phyloP scores from a whole-genome alignment of 495 filamentous ascomycete genomes.

The Tricharina praecox region DNA sequence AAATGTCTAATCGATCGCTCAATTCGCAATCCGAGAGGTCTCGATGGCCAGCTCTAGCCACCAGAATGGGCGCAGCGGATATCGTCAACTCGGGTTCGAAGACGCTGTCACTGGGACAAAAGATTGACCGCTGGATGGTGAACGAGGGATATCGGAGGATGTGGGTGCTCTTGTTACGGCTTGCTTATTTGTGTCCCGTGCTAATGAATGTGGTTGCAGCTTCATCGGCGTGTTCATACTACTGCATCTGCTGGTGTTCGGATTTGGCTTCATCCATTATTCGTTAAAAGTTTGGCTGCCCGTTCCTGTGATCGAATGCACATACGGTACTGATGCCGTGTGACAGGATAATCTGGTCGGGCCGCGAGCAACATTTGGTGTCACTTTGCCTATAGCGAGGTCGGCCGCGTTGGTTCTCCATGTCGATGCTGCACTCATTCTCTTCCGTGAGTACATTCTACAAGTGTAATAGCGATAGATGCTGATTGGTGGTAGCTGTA shows the following conservation, averaged over 20 bases:
- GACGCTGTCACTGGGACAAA: slow-evolving; percentile 37
- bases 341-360: slow-evolving; percentile 41
- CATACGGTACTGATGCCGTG: not conserved
- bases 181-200: slow-evolving; percentile 18
- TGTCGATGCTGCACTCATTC: slow-evolving; percentile 55
- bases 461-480: not conserved
- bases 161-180: slow-evolving; percentile 29
- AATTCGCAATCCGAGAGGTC: slow-evolving; percentile 36
- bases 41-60: slow-evolving; percentile 52
- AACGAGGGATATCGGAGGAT: slow-evolving; percentile 62
- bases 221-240: slow-evolving; percentile 53
- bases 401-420: slow-evolving; percentile 54
- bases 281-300: slow-evolving; percentile 36
- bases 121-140: slow-evolving; percentile 46
- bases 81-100: slow-evolving; percentile 47
- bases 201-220: slow-evolving; percentile 31
- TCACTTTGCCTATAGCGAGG: slow-evolving; percentile 54
- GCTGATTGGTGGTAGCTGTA: slow-evolving; percentile 33
- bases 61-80: slow-evolving; percentile 53
- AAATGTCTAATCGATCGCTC: slow-evolving; percentile 6
- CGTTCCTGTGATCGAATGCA: not conserved
- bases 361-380: slow-evolving; percentile 45
- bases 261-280: slow-evolving; percentile 60
- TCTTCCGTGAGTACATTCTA: slow-evolving; percentile 36
- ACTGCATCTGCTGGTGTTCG: slow-evolving; percentile 51